Evolutionary conservation across 805 yeast species (phyloP), one percentile per base, ranked within the genome.

Genomic region (Candida succiphila): DNA sequence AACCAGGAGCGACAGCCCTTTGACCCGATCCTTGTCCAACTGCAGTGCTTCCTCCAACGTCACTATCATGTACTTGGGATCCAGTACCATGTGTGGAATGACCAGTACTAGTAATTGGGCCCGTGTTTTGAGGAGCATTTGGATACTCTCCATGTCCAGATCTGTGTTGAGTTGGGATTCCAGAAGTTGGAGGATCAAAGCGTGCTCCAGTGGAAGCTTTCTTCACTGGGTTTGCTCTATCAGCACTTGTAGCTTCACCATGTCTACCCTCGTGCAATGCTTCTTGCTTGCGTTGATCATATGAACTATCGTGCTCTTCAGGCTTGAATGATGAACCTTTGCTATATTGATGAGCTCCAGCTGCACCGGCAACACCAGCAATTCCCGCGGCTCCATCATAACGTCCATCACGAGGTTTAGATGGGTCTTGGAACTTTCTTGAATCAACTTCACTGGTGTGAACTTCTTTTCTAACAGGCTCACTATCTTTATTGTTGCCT

Each of bases 291-390:
- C 14, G n/a, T 7, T 7, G 10, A 24, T 15, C n/a, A 24, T n/a
- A 17, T 14, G 30, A n/a, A 17, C 12, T 7, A 27, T 15, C 30
- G 17, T 5, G 9, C 18, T 17, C 8, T 10, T 12, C 30, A 27
- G 4, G 8, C n/a, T 17, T 17, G 12, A 7, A 5, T n/a, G 22
- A 8, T 14, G 7, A 6, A 27, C 22, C 22, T 12, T 14, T 12
- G 8, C 7, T 5, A n/a, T n/a, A n/a, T n/a, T n/a, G n/a, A n/a
- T n/a, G n/a, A n/a, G n/a, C n/a, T n/a, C n/a, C n/a, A 8, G 23
- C 23, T 21, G 10, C 7, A 21, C 36, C 41, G 27, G 36, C 29
- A n/a, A 36, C 36, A 22, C 34, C 40, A 17, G 34, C 32, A 25
- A 35, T 35, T 10, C 7, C 17, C 13, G 31, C 25, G 19, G 35